These are phyloP conservation scores for Pseudocercospora cruenta DNA, from an alignment of 2,329 filamentous ascomycete species.

Conservation along the genomic window DNA sequence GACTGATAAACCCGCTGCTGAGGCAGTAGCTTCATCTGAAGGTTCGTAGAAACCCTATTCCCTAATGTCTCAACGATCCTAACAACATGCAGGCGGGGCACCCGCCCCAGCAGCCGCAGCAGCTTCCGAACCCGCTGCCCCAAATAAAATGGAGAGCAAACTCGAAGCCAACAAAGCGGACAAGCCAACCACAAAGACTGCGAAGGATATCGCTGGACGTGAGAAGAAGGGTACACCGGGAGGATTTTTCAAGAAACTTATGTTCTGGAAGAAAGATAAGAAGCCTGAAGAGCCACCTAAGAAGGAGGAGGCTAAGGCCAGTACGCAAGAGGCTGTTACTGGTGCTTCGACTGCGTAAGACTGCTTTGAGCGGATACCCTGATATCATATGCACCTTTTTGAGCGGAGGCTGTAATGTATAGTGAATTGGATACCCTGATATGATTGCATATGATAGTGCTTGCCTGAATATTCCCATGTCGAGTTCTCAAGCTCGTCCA, in stretches of 20 bases:
- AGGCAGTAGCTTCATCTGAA: not conserved
- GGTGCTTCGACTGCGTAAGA: not conserved
- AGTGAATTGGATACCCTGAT: not conserved
- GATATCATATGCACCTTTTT: not conserved
- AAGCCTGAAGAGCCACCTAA: not conserved
- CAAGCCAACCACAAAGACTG: not conserved
- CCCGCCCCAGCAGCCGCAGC: not conserved
- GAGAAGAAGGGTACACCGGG: not conserved
- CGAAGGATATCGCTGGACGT: not conserved
- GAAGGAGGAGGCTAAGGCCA: not conserved
- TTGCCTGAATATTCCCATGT: not conserved
- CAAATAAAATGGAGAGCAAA: not conserved
- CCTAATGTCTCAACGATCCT: not conserved
- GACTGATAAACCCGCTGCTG: not conserved
- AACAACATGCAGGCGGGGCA: not conserved
- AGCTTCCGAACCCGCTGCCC: not conserved
- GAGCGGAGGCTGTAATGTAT: not conserved
- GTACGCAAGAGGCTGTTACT: not conserved
- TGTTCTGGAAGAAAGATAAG: slow-evolving; percentile 7
- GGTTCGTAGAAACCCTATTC: not conserved
- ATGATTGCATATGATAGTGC: not conserved
- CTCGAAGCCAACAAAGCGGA: not conserved
- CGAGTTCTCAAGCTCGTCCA: not conserved
- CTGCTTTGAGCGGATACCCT: not conserved
- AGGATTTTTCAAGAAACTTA: not conserved